Evolutionary conservation across 306 rosid genomes (phyloP).

Genomic region (Nissolia schottii): DNA sequence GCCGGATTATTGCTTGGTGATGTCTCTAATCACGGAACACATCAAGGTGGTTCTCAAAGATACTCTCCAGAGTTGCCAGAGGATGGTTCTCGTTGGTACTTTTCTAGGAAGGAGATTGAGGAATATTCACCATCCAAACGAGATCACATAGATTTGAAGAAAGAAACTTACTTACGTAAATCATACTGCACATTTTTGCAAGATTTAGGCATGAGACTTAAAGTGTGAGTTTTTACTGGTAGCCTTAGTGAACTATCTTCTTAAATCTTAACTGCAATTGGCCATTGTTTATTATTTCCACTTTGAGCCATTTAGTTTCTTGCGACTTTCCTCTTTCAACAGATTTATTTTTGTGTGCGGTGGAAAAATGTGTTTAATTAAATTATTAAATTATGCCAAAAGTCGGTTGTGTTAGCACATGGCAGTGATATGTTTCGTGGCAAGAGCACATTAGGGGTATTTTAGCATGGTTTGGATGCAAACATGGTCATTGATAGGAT

Average conservation of each 20-base stretch:
- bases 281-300: not conserved
- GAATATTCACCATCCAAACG: constrained; percentile 83
- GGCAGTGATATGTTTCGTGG: not conserved
- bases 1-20: constrained; percentile 46
- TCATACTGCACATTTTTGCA: constrained; percentile 92
- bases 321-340: not conserved
- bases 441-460: constrained; percentile 4
- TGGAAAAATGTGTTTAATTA: not conserved
- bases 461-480: not conserved
- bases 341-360: not conserved
- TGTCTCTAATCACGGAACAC: constrained; percentile 38
- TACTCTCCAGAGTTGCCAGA: constrained; percentile 38
- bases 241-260: not conserved
- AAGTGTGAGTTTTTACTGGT: constrained; percentile 71
- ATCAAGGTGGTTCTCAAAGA: constrained; percentile 35
- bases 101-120: constrained; percentile 86
- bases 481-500: too few relatives aligned
- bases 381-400: not conserved
- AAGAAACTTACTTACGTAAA: constrained; percentile 88
- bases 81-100: constrained; percentile 71
- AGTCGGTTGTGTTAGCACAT: constrained; percentile 3
- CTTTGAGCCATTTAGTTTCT: not conserved
- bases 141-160: constrained; percentile 89
- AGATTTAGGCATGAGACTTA: constrained; percentile 93
- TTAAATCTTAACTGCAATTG: constrained; percentile 17